Base-by-base conservation (phyloP, 129 eudicot genomes). In the Lonicera japonica region DNA sequence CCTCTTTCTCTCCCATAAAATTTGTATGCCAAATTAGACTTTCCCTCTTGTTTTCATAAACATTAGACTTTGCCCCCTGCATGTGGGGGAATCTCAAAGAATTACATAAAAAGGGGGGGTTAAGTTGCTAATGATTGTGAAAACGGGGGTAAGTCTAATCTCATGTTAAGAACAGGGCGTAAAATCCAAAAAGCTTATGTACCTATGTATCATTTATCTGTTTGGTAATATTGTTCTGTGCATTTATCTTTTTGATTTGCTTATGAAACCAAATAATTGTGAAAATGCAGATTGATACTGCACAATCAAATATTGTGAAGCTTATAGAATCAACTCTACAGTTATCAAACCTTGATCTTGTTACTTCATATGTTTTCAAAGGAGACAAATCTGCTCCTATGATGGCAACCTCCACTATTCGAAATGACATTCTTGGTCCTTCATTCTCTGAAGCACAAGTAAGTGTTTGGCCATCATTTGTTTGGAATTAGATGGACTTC, bases 261-360 rank as follows among this genome's bases (percentile, higher is more conserved):
- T 64, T 39, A 48, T 70, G 52, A 20, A 21, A 48, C 23, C 70
- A 11, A 25, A 14, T 8, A 0, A 54, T 25, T 61, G 60, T 54
- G 62, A 17, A 64, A 74, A 54, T 84, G 86, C 82, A 92, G 98
- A 71, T 92, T 69, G 84, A 80, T 22, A 71, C 58, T 72, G 63
- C 96, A 6, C 85, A 84, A 83, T 67, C 77, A 55, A 84, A 86
- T 8, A 77, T 80, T 36, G 64, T 85, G 72, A 83, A 85, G 69
- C 82, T 92, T 66, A 78, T 80, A 48, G 83, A 78, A 58, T 92
- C 98, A 66, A 84, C 96, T 52, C 60, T 92, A 60, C 86, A 76
- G 65, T 57, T 92, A 63, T 87, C 98, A 13, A 92, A 92, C 78
- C 69, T 92, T 63, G 96, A 87, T 70, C 71, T 85, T 60, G 98